Conservation (phyloP, 2,329 filamentous ascomycete genomes). For the Talaromyces sp. region DNA sequence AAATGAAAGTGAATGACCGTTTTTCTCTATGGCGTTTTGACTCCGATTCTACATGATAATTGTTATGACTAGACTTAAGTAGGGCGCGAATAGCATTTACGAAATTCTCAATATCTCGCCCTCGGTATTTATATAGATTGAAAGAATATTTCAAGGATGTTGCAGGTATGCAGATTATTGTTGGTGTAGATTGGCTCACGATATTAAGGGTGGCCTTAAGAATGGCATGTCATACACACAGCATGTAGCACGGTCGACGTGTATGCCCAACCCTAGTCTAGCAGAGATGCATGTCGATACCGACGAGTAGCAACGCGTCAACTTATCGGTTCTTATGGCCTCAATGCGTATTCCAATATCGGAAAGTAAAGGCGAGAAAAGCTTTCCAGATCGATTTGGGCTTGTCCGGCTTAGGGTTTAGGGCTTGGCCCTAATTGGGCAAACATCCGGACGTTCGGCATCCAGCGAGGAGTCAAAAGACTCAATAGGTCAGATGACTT, state of each 20-base stretch:
- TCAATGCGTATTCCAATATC: too few relatives aligned
- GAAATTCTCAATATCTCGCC: neutral
- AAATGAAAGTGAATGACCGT: neutral
- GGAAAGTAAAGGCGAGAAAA: neutral
- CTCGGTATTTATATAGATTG: neutral
- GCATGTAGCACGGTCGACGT: too few relatives aligned
- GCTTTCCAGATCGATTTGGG: neutral
- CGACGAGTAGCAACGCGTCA: neutral
- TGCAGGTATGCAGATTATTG: neutral
- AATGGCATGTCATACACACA: too few relatives aligned
- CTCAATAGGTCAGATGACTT: neutral
- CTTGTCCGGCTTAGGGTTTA: neutral
- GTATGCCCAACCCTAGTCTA: neutral
- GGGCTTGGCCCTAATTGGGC: neutral
- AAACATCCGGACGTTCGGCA: neutral
- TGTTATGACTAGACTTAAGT: neutral
- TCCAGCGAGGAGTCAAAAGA: neutral
- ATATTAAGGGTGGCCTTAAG: neutral
- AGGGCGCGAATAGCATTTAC: neutral
- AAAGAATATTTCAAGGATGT: neutral
- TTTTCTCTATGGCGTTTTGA: neutral
- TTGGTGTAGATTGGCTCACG: neutral
- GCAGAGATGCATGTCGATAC: neutral
- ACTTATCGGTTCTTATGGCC: too few relatives aligned
- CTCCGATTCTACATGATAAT: neutral